Base-by-base conservation (phyloP, 768 basidiomycete species). In the Pleurotus citrinopileatus region DNA sequence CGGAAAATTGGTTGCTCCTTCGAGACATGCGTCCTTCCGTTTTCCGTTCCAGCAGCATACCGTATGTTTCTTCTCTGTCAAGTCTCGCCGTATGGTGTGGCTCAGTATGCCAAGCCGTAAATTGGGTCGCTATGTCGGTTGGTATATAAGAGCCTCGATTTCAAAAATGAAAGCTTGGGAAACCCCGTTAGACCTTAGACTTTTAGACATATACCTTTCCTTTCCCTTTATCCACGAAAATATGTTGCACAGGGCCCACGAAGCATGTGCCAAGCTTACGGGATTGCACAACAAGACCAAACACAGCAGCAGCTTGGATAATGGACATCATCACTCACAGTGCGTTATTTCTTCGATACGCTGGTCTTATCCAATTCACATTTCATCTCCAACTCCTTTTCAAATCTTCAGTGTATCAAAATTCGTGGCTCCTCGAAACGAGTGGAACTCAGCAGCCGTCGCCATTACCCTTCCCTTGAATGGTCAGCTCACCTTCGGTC, bases 391-490 rank as follows among this genome's bases (percentile, higher is more conserved):
- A 26, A 44, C 32, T 38, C 50, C 26, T 36, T 37, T 37, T 25
- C 13, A 34, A 22, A 42, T 42, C 34, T 28, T 45, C 48, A 55
- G 54, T 29, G 20, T 53, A 52, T 57, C 46, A 25, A 42, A 43
- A 19, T 42, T 56, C 12, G 13, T 58, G n/a, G 57, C 57, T 20
- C 57, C 57, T 40, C 19, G 55, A 17, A 40, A 26, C 42, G 46
- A 48, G 37, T 54, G 57, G 54, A 58, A 55, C 48, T 17, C 37
- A 2, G 44, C 36, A 13, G 36, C 55, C 12, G 48, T 44, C 38
- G 23, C 32, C 17, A 40, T 55, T 9, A 17, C 54, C 17, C 38
- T 56, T 13, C 51, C 36, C 17, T 34, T 29, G 34, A 44, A 40
- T 26, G 48, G 36, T 19, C 36, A 55, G 19, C 45, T 34, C 45